Percentiles rank a stretch among this genome's conserved stretches.
Evolutionary conservation across 768 basidiomycete species (phyloP).

Genomic region (Lentinula guzmanii): DNA sequence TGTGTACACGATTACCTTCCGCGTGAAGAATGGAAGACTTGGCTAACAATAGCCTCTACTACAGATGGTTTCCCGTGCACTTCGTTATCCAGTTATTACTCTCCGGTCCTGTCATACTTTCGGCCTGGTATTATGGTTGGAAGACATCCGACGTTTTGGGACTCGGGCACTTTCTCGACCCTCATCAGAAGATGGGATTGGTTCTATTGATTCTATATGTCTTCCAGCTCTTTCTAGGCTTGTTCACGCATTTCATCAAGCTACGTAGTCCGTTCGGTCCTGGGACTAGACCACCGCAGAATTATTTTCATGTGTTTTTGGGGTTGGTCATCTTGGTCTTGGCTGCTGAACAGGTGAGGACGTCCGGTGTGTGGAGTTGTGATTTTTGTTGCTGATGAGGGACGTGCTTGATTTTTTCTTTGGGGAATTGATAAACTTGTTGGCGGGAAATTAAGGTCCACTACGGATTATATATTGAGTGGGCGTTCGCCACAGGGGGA

Average conservation of each 20-base stretch:
- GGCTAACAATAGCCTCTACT: not conserved
- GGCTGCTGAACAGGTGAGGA: constrained; percentile 42
- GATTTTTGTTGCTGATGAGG: not conserved
- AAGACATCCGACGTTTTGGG: constrained; percentile 24
- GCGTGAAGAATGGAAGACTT: not conserved
- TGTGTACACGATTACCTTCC: constrained; percentile 23
- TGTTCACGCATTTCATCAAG: constrained; percentile 50
- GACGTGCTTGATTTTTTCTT: constrained; percentile 1
- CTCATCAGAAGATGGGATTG: constrained; percentile 47
- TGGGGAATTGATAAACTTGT: constrained; percentile 3
- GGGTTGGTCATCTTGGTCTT: constrained; percentile 50
- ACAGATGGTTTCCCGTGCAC: constrained; percentile 47
- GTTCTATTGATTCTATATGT: constrained; percentile 50
- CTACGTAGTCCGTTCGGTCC: constrained; percentile 25
- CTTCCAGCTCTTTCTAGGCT: constrained; percentile 41
- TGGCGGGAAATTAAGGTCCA: constrained; percentile 27
- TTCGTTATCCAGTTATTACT: constrained; percentile 43
- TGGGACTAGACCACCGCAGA: constrained; percentile 40
- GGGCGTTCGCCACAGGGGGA: constrained; percentile 26
- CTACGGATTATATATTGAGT: constrained; percentile 44
- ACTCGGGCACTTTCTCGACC: constrained; percentile 30
- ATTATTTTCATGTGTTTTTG: constrained; percentile 48
- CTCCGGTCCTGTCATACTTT: constrained; percentile 47
- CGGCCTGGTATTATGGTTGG: constrained; percentile 41
- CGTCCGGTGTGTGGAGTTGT: not conserved